A percentile compares a stretch with the other conserved stretches of the same genome.
These are phyloP conservation scores for Tephrocybe sp. DNA, from an alignment of 768 basidiomycete species.

Conservation along the genomic window DNA sequence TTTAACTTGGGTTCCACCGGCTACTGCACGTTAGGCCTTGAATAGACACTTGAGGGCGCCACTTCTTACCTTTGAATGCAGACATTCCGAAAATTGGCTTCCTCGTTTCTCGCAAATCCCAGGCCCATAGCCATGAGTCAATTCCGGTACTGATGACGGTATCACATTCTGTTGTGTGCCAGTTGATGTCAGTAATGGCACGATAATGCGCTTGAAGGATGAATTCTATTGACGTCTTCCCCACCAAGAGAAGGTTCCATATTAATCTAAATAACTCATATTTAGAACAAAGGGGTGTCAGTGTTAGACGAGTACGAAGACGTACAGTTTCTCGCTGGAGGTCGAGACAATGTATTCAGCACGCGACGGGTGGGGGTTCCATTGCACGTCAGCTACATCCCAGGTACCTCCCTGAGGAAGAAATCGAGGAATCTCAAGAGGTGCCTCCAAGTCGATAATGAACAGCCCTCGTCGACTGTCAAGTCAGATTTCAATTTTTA, in stretches of 20 bases:
- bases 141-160: conserved; percentile 88
- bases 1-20: conserved; percentile 92
- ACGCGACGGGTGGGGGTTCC: conserved; percentile 81
- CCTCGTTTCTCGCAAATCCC: conserved; percentile 78
- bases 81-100: conserved; percentile 75
- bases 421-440: conserved; percentile 85
- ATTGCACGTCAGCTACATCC: conserved; percentile 93
- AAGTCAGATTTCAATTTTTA: conserved; percentile 40
- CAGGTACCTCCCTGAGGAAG: conserved; percentile 95
- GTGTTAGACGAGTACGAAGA: conserved; percentile 4
- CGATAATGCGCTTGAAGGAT: conserved; percentile 89
- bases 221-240: conserved; percentile 80
- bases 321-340: conserved; percentile 84
- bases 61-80: conserved; percentile 41
- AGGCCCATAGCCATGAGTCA: conserved; percentile 93
- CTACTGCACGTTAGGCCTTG: conserved; percentile 35
- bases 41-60: neutral
- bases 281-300: no score
- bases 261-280: conserved; percentile 80
- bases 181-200: conserved; percentile 97
- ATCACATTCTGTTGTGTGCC: conserved; percentile 86
- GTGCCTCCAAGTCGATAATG: conserved; percentile 91
- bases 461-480: conserved; percentile 82
- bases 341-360: conserved; percentile 87
- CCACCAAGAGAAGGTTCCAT: conserved; percentile 83